A percentile compares a stretch with the other conserved stretches of the same genome.
phyloP scores from a whole-genome alignment of 805 yeast species.

The Lipomyces mesembrius region DNA sequence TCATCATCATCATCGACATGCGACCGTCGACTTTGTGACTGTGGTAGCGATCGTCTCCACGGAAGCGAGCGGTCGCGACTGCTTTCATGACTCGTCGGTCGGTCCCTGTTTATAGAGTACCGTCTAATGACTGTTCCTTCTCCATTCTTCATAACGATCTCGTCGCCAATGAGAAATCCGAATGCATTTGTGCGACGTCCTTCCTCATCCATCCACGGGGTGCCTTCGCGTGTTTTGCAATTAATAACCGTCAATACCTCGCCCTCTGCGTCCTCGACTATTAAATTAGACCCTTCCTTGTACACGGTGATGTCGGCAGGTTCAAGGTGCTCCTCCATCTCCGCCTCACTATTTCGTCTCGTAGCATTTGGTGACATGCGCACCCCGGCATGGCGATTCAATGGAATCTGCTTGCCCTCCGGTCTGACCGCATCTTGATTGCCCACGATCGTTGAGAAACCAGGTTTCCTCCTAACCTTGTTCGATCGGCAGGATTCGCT shows the following conservation, averaged over 20 bases:
- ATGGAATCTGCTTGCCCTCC: no score
- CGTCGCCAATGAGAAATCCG: constrained; percentile 81
- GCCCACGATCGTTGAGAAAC: no score
- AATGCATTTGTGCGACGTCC: constrained; percentile 49
- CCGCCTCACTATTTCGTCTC: constrained; percentile 27
- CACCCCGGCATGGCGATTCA: constrained; percentile 12
- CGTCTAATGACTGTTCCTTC: constrained; percentile 91
- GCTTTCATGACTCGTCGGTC: constrained; percentile 16
- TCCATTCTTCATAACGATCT: constrained; percentile 80
- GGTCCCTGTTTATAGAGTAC: constrained; percentile 70
- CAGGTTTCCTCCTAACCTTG: no score
- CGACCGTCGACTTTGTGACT: constrained; percentile 26
- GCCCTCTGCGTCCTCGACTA: constrained; percentile 84
- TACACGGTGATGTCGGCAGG: constrained; percentile 50
- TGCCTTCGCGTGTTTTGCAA: constrained; percentile 20
- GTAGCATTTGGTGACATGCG: constrained; percentile 12
- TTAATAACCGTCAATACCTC: constrained; percentile 61
- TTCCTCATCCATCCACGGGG: not conserved
- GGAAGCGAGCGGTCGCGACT: constrained; percentile 54
- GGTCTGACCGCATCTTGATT: no score
- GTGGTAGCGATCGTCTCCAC: constrained; percentile 56
- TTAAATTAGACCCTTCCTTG: constrained; percentile 69
- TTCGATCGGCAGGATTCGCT: no score
- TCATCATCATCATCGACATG: constrained; percentile 30
- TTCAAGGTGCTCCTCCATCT: constrained; percentile 26